These are phyloP conservation scores for Ogataea trehalophila DNA, from an alignment of 805 yeast species.

Conservation along the genomic window DNA sequence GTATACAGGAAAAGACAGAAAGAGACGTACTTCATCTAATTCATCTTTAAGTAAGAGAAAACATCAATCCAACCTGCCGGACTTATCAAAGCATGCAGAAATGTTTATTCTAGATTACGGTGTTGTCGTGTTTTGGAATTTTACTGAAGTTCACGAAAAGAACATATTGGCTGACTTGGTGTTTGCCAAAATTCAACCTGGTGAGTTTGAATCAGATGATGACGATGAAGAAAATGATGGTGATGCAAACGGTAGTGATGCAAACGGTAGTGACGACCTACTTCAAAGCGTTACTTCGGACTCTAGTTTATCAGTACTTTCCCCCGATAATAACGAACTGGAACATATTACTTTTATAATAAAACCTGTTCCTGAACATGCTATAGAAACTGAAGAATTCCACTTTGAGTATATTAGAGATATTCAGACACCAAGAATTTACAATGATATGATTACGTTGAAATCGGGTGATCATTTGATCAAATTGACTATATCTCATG, in stretches of 20 bases:
- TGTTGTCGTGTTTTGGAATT: conserved; percentile 97
- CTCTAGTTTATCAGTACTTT: neutral
- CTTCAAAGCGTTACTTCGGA: neutral
- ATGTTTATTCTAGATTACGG: conserved; percentile 89
- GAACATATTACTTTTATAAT: conserved; percentile 43
- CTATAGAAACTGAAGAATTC: conserved; percentile 88
- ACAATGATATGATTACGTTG: conserved; percentile 89
- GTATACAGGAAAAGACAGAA: neutral
- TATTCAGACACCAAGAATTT: conserved; percentile 57
- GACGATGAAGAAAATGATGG: conserved; percentile 38
- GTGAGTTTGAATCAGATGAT: conserved; percentile 38
- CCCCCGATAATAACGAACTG: conserved; percentile 5
- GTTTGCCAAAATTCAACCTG: conserved; percentile 46
- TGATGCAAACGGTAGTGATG: neutral
- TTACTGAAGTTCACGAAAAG: conserved; percentile 87
- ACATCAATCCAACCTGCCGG: conserved; percentile 28
- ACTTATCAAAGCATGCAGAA: conserved; percentile 69
- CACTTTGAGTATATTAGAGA: conserved; percentile 59
- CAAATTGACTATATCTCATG: conserved; percentile 90
- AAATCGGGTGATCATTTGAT: conserved; percentile 89
- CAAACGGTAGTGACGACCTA: neutral
- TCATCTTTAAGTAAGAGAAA: conserved; percentile 12
- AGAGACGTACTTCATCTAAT: conserved; percentile 10
- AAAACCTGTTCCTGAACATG: conserved; percentile 78
- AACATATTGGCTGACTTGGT: conserved; percentile 88